Evolutionary conservation across 2,329 filamentous ascomycete species (phyloP), one percentile per base, ranked within the genome.

Genomic region (Dactylellina leptospora): DNA sequence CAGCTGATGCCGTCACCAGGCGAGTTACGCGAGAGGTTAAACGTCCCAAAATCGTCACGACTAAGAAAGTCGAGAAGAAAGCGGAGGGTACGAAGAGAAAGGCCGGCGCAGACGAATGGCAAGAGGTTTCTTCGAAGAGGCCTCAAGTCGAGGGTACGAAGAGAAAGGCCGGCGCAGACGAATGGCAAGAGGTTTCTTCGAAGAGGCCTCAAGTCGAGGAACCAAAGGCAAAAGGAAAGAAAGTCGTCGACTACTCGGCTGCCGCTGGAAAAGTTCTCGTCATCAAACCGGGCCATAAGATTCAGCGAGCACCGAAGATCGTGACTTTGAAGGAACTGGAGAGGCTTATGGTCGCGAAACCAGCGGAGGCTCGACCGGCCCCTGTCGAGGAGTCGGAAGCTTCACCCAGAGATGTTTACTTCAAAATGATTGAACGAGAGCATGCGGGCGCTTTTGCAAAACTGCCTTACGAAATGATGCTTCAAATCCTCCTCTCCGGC

Each of bases 391-490:
- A 53, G 8, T 11, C 28, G 2, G 36, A 59, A 11, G 54, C 47
- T 1, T 25, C 23, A 11, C 59, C 61, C 3, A 27, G 61, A 0
- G 68, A 73, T 22, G 20, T 50, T 11, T 45, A 73, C 53, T 60
- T 60, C 53, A 59, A 59, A 18, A 40, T 30, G 2, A 50, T 73
- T 47, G 53, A 60, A 33, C 68, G 54, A 6, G 28, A 55, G 25
- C 40, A 64, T 40, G 68, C 68, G n/a, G 59, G 68, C 0, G 27
- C 56, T 4, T 73, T 73, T 38, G 28, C 68, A 8, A 44, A 51
- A 10, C 53, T 71, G 2, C 59, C 68, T 2, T 73, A 73, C 54
- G 68, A 73, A 16, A 60, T 73, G 68, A 73, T 73, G 59, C 53
- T 73, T 6, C 68, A 73, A 28, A 20, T 73, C n/a, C 28, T 73